Evolutionary conservation across 345 rosid species (phyloP).

Genomic region (Draba incana): DNA sequence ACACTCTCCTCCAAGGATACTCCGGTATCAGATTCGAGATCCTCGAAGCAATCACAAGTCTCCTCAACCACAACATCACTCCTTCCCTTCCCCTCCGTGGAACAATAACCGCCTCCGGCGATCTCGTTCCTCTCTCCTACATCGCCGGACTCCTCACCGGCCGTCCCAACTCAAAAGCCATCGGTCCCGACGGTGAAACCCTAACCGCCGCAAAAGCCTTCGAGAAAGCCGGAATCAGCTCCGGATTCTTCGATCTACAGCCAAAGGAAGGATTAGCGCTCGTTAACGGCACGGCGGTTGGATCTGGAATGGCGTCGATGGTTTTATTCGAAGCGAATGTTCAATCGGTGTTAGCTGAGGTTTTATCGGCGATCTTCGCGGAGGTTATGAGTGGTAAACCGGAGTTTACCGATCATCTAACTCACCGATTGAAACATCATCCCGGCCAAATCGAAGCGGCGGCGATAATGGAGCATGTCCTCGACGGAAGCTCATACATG

Average conservation of each 20-base stretch:
- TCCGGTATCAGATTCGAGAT: conserved; percentile 77
- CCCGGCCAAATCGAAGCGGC: conserved; percentile 86
- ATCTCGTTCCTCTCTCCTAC: conserved; percentile 74
- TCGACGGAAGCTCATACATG: conserved; percentile 66
- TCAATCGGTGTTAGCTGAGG: conserved; percentile 52
- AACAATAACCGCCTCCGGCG: conserved; percentile 74
- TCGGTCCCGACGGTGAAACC: conserved; percentile 54
- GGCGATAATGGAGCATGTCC: conserved; percentile 76
- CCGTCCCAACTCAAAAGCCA: conserved; percentile 62
- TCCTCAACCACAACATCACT: conserved; percentile 63
- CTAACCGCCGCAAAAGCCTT: conserved; percentile 55
- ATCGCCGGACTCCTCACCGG: conserved; percentile 68
- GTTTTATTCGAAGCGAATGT: conserved; percentile 66
- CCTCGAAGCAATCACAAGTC: conserved; percentile 65
- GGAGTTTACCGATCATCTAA: conserved; percentile 74
- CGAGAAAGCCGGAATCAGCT: conserved; percentile 46
- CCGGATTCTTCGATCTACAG: conserved; percentile 64
- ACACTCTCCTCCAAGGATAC: conserved; percentile 74
- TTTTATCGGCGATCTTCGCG: conserved; percentile 65
- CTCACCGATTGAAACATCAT: conserved; percentile 76
- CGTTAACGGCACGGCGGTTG: conserved; percentile 78
- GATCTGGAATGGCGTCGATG: conserved; percentile 73
- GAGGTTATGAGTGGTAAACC: conserved; percentile 83
- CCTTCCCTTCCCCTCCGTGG: conserved; percentile 79
- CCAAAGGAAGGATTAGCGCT: conserved; percentile 78